These are phyloP conservation scores for Amphicarpaea edgeworthii DNA, from an alignment of 306 rosid species.

Conservation along the genomic window DNA sequence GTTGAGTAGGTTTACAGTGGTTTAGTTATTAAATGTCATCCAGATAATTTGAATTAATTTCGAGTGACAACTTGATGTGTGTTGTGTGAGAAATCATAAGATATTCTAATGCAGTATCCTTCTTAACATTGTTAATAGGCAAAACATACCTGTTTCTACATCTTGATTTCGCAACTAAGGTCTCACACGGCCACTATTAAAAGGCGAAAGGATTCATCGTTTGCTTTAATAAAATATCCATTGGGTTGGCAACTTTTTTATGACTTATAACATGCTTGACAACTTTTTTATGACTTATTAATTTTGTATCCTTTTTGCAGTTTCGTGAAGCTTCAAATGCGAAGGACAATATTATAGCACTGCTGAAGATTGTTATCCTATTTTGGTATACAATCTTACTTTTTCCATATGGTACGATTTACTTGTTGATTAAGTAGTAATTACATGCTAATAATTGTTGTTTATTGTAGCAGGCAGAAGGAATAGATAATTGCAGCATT, in stretches of 20 bases:
- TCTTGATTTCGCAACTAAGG: slow-evolving; percentile 9
- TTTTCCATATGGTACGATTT: not conserved
- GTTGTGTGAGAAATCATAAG: not conserved
- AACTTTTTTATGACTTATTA: not conserved
- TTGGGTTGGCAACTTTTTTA: not conserved
- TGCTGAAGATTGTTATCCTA: slow-evolving; percentile 64
- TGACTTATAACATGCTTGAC: not conserved
- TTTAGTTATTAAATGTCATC: not conserved
- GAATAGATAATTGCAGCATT: slow-evolving; percentile 66
- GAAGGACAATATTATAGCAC: slow-evolving; percentile 41
- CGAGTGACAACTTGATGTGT: slow-evolving; percentile 6
- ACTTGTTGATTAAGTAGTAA: slow-evolving; percentile 33
- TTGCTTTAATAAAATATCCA: not conserved
- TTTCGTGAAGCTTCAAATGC: slow-evolving; percentile 55
- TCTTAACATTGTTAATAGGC: slow-evolving; percentile 12
- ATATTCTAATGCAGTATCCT: slow-evolving; percentile 6
- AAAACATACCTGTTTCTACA: not conserved
- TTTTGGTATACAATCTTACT: slow-evolving; percentile 55
- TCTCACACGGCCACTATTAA: not conserved
- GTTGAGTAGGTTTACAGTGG: not conserved
- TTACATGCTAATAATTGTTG: slow-evolving; percentile 28
- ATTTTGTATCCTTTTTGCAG: slow-evolving; percentile 36
- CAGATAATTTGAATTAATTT: not conserved
- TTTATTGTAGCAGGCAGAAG: slow-evolving; percentile 60
- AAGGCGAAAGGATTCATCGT: not conserved